These are phyloP conservation scores for Antrodiella citrinella DNA, from an alignment of 768 basidiomycete genomes.

Conservation along the genomic window DNA sequence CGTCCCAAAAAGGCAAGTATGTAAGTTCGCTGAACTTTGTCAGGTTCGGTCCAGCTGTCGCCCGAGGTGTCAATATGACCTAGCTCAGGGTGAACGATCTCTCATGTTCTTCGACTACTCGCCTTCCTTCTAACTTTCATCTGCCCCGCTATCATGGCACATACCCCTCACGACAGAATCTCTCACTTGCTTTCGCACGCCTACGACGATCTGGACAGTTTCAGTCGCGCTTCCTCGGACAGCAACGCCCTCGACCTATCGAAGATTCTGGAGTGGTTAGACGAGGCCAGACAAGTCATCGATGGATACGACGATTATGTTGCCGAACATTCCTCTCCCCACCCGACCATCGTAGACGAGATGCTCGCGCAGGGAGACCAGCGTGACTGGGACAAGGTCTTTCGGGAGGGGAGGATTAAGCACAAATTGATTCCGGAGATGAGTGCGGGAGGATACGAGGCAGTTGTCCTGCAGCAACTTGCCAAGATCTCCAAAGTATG, in stretches of 20 bases:
- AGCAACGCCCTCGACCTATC: not conserved
- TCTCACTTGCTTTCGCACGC: not conserved
- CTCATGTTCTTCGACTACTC: no score
- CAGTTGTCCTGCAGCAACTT: conserved; percentile 9
- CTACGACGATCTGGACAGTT: not conserved
- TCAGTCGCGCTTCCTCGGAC: no score
- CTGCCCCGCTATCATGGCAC: no score
- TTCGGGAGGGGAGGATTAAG: conserved; percentile 7
- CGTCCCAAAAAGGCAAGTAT: no score
- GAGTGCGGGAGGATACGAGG: conserved; percentile 11
- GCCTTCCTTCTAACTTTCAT: no score
- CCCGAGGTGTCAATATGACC: no score
- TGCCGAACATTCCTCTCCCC: conserved; percentile 4
- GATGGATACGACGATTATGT: conserved; percentile 11
- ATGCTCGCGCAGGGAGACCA: conserved; percentile 6
- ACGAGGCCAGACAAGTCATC: conserved; percentile 5
- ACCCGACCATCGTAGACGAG: conserved; percentile 6
- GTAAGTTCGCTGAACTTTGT: no score
- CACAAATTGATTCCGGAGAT: conserved; percentile 5
- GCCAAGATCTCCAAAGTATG: conserved; percentile 8
- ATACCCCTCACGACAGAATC: not conserved
- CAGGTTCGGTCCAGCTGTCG: no score
- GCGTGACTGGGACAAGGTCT: conserved; percentile 5
- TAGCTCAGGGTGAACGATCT: no score
- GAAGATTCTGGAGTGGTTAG: not conserved